Evolutionary conservation across 306 rosid species (phyloP), one percentile per base, ranked within the genome.

Genomic region (Alnus rubra): DNA sequence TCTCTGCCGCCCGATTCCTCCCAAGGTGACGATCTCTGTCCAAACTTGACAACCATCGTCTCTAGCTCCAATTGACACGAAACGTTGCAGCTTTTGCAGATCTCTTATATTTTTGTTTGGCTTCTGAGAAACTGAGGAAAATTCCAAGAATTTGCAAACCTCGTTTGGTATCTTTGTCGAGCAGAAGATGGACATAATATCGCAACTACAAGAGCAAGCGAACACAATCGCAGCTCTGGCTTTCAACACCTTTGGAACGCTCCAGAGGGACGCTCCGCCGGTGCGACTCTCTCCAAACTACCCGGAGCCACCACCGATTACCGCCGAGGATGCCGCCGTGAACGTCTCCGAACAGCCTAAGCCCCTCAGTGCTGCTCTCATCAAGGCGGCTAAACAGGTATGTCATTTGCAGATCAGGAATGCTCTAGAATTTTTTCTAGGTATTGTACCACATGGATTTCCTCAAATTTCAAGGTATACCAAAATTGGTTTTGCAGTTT

Each of bases 261-360:
- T 94, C 69, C 98, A 94, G 83, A 90, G 98, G 79, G 98, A 94
- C 69, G 97, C 97, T 58, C 93, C 97, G 78, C 92, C 97, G n/a
- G 92, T 88, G 69, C 82, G 88, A 10, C 88, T 94, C 69, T 87
- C 94, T 5, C 90, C 89, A 60, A 88, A 84, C 71, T 94, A 94
- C 80, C 97, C 97, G 2, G 98, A 94, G 73, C 96, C 96, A 48
- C 94, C 97, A 1, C 71, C 71, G 0, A 89, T 84, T 50, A 86
- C 90, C 14, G 73, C 88, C 15, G 97, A 90, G 49, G 97, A 94
- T 14, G 47, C 69, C 11, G 81, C 81, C 4, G 35, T 86, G 3
- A 89, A 71, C 56, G 82, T 89, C 69, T 73, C 92, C 4, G 94
- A 92, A 52, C 92, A 94, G 64, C 93, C 97, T 76, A 94, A 94